Conservation (phyloP, 805 yeast species). For the Suhomyces sp. region DNA sequence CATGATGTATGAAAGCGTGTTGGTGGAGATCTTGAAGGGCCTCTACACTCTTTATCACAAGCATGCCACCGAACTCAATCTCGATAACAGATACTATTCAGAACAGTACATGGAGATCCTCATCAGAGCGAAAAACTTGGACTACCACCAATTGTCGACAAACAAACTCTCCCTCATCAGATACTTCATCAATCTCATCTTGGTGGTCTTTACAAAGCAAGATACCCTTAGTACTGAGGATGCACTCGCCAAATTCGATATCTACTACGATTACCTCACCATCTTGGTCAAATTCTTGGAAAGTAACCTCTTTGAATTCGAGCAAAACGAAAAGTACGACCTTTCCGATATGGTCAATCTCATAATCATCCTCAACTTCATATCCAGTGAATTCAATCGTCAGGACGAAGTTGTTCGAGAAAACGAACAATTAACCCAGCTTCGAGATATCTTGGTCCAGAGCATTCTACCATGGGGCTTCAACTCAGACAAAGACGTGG, state of each 20-base stretch:
- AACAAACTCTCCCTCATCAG: slow-evolving; percentile 6
- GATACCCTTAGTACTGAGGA: slow-evolving; percentile 5
- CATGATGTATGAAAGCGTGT: slow-evolving; percentile 6
- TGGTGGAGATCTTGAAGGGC: slow-evolving; percentile 25
- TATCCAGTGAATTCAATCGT: slow-evolving; percentile 1
- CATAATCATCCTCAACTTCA: slow-evolving; percentile 9
- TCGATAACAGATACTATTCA: not conserved
- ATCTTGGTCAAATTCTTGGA: slow-evolving; percentile 8
- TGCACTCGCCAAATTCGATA: slow-evolving; percentile 1
- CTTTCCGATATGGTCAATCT: slow-evolving; percentile 11
- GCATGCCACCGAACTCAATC: slow-evolving; percentile 4
- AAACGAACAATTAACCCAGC: slow-evolving; percentile 2
- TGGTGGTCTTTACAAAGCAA: slow-evolving; percentile 7
- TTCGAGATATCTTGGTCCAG: slow-evolving; percentile 7
- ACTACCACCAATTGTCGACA: not conserved
- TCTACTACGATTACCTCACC: slow-evolving; percentile 7
- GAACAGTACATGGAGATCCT: not conserved
- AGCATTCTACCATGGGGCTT: not conserved
- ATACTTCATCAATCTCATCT: slow-evolving; percentile 9
- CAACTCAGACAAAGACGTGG: no score
- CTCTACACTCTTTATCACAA: slow-evolving; percentile 26
- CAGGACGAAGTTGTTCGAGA: slow-evolving; percentile 1
- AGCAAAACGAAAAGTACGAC: slow-evolving; percentile 6
- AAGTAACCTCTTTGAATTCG: slow-evolving; percentile 3
- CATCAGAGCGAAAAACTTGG: not conserved